phyloP scores from a whole-genome alignment of 345 rosid genomes.

The Trapa bicornis region DNA sequence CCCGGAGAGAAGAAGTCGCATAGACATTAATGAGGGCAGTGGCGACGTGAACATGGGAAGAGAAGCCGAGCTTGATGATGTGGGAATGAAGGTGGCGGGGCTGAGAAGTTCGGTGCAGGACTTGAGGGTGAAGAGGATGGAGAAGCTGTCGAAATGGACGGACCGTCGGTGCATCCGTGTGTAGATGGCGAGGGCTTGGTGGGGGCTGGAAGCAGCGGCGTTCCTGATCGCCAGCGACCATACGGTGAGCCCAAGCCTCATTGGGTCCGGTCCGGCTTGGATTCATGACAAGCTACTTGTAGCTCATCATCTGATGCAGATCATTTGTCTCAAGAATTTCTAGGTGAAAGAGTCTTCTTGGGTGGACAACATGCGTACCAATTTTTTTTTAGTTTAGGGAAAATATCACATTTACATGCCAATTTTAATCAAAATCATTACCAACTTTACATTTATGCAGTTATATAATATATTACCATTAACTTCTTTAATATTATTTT shows the following conservation, averaged over 20 bases:
- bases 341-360: no score
- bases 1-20: constrained; percentile 21
- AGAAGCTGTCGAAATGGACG: constrained; percentile 30
- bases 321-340: no score
- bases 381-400: no score
- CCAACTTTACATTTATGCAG: no score
- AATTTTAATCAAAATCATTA: no score
- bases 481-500: no score
- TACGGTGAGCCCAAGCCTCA: neutral
- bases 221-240: constrained; percentile 23
- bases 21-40: constrained; percentile 38
- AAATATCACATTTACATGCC: no score
- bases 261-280: neutral
- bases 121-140: constrained; percentile 35
- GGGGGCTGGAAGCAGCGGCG: constrained; percentile 20
- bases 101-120: constrained; percentile 19
- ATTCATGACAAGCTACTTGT: no score
- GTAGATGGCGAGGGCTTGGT: constrained; percentile 16
- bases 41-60: constrained; percentile 26
- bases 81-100: constrained; percentile 22
- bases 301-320: no score
- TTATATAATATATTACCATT: no score
- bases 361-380: no score
- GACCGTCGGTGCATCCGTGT: constrained; percentile 22
- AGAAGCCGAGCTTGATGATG: constrained; percentile 26